Evolutionary conservation across 139 green algal species (phyloP), one percentile per base, ranked within the genome.

Genomic region (Chlorella sp.): DNA sequence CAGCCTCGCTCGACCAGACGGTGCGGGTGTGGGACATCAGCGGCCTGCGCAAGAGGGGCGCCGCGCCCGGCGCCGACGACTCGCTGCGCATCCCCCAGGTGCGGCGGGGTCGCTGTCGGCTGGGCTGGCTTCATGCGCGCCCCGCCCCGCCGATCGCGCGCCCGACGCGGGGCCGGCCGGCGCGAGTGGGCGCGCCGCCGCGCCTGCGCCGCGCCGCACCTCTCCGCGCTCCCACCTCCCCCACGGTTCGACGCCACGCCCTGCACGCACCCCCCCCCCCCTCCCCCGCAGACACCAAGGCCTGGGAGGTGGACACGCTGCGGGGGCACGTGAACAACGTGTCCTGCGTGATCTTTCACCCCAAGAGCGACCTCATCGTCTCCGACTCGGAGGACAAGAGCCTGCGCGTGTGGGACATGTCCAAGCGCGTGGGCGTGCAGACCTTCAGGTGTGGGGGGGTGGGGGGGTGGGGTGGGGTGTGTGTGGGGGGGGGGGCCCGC

Each of bases 291-390:
- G 95, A 99, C 83, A 98, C 88, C 77, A 99, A 99, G 87, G 96
- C 96, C 7, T 99, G 96, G 96, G 96, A 99, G 88, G 96, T 99
- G 73, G 96, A 99, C 88, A 99, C 96, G 0, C 85, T 99, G 80
- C 87, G 96, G 0, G 96, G 96, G n/a, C 96, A 99, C 88, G 94
- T 97, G 58, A 99, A 99, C 94, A 99, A 99, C 76, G 96, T 99
- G 8, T 98, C 94, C 0, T 99, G 95, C 84, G 95, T 98, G 42
- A 93, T 99, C 82, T 99, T 99, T 89, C 96, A 99, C 85, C 93
- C 95, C 8, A 91, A 93, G 73, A 88, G 98, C 90, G 96, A 99
- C 84, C 87, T 98, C 56, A 98, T 99, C 80, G 93, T 99, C 70
- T 97, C 90, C 67, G 98, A 99, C 89, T 94, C 84, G 35, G 96